Conservation (phyloP, 2,329 filamentous ascomycete genomes). For the Aspergillus ustus region DNA sequence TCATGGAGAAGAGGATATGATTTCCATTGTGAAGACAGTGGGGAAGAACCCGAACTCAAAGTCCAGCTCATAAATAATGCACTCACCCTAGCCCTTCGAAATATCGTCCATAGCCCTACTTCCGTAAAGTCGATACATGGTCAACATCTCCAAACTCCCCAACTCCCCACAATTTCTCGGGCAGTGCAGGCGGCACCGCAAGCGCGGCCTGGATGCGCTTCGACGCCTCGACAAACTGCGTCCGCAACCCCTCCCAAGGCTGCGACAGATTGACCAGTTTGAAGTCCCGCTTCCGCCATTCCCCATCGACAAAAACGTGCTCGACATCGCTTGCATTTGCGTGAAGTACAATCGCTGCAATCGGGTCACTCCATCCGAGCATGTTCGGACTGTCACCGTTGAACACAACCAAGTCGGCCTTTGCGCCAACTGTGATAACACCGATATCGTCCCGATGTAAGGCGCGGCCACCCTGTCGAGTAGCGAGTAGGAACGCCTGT, state of each 20-base stretch:
- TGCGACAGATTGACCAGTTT: background rate
- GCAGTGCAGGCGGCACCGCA: background rate
- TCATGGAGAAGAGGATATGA: background rate
- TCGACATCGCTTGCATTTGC: conserved; percentile 10
- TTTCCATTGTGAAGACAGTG: background rate
- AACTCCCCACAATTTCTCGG: background rate
- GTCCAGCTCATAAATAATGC: background rate
- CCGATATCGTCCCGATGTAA: conserved; percentile 10
- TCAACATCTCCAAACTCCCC: conserved; percentile 8
- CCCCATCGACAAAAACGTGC: conserved; percentile 12
- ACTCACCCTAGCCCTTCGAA: background rate
- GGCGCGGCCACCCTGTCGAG: conserved; percentile 9
- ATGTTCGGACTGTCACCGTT: conserved; percentile 54
- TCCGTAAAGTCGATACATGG: background rate
- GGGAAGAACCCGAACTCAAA: background rate
- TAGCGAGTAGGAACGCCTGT: conserved; percentile 8
- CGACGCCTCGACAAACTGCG: background rate
- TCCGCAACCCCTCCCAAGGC: background rate
- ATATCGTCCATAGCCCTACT: background rate
- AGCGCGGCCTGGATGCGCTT: conserved; percentile 8
- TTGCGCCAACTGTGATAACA: conserved; percentile 1
- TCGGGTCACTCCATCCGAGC: conserved; percentile 60
- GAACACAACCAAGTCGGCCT: conserved; percentile 60
- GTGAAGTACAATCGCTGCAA: conserved; percentile 62
- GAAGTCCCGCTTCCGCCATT: conserved; percentile 11